Percentiles rank a stretch among this genome's conserved stretches.
phyloP scores from a whole-genome alignment of 208 protist genomes.

The Leishmania amazonensis region DNA sequence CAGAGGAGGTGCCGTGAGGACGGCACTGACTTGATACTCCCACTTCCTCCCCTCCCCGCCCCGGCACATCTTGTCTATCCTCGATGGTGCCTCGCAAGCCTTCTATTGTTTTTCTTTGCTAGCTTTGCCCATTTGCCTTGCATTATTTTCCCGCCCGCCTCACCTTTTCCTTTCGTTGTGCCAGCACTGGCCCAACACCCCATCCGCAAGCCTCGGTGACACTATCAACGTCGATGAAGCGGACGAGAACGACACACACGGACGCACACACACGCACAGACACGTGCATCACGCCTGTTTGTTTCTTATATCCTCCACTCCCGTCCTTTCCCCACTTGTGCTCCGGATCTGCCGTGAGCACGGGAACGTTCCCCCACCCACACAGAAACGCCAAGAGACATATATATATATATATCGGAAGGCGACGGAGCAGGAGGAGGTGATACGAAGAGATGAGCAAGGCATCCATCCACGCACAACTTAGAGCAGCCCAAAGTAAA shows the following conservation, averaged over 20 bases:
- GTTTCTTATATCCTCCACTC: too few relatives aligned
- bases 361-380: too few relatives aligned
- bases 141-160: not conserved
- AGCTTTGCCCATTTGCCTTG: not conserved
- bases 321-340: too few relatives aligned
- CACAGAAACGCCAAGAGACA: too few relatives aligned
- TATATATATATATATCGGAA: too few relatives aligned
- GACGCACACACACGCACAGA: not conserved
- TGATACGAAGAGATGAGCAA: not conserved
- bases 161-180: not conserved
- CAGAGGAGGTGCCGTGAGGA: not conserved
- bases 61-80: not conserved
- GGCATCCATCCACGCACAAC: not conserved
- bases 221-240: not conserved
- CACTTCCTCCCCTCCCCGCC: not conserved
- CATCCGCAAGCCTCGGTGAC: not conserved
- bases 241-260: too few relatives aligned
- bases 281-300: too few relatives aligned
- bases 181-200: not conserved
- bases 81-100: not conserved
- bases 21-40: not conserved
- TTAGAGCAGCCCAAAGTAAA: not conserved
- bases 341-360: too few relatives aligned
- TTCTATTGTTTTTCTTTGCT: not conserved
- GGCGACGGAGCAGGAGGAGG: conserved; percentile 10